These are phyloP conservation scores for Arachis stenosperma DNA, from an alignment of 306 rosid species.

Conservation along the genomic window DNA sequence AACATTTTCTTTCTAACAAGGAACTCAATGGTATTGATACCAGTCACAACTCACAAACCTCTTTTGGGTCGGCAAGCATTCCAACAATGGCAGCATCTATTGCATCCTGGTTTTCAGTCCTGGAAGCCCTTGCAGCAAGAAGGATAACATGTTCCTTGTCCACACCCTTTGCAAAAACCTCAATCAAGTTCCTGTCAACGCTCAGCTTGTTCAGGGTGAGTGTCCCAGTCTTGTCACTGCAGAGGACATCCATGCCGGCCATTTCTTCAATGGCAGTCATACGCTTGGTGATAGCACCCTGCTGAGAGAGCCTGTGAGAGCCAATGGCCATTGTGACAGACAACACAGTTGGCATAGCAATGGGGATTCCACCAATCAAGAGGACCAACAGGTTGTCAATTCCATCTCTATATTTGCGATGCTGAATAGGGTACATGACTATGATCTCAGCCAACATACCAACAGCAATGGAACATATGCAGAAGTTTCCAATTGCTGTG, in stretches of 20 bases:
- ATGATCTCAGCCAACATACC: conserved; percentile 88
- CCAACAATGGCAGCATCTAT: conserved; percentile 98
- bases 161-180: conserved; percentile 80
- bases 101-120: conserved; percentile 96
- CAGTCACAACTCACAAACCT: conserved; percentile 54
- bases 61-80: conserved; percentile 97
- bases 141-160: conserved; percentile 83
- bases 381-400: conserved; percentile 96
- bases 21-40: background rate
- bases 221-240: conserved; percentile 99
- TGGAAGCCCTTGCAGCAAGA: conserved; percentile 94
- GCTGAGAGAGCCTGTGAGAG: conserved; percentile 94
- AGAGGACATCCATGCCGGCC: conserved; percentile 99
- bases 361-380: conserved; percentile 98
- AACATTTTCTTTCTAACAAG: conserved; percentile 10
- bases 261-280: conserved; percentile 99
- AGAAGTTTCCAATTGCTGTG: conserved; percentile 93
- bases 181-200: conserved; percentile 81
- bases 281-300: conserved; percentile 97
- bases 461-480: conserved; percentile 90
- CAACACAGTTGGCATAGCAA: conserved; percentile 99
- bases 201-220: conserved; percentile 95
- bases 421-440: conserved; percentile 98
- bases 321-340: conserved; percentile 99
- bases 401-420: conserved; percentile 80